Evolutionary conservation across 805 yeast species (phyloP), one percentile per base, ranked within the genome.

Genomic region (Candida incommunis): DNA sequence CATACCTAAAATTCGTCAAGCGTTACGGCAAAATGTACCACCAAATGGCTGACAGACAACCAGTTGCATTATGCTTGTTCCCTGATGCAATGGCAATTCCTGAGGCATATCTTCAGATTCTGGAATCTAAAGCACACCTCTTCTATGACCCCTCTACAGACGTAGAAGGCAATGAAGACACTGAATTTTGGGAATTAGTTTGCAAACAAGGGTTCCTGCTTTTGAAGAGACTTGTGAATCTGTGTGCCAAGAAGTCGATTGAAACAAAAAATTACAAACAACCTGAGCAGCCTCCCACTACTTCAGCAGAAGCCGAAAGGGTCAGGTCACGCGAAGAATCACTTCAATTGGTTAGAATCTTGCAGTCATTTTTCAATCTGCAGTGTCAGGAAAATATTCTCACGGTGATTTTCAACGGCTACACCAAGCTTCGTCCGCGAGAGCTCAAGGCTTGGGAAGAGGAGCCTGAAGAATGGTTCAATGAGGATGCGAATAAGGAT

Each of bases 401-500:
- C 11, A 82, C 81, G 48, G 62, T 82, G 40, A 65, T 88, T 27
- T 78, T 87, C 47, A 68, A 71, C 35, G 80, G 80, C 75, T 88
- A 85, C 60, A 67, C 92, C 50, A 74, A 80, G 46, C 61, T 88
- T 42, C 75, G 78, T 47, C 86, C 90, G 0, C 61, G 72, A 1
- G 96, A 88, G 57, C 60, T 90, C 42, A 94, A 83, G 53, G 66
- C 75, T 31, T 92, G 97, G 97, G 59, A 69, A 11, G 60, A 72
- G 16, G 95, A 87, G 48, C 96, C 97, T 0, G 97, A 87, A 59
- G 96, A 86, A 59, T 92, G 94, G 85, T 78, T 83, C 20, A 78
- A 79, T 50, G 95, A 86, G 55, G 94, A 87, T 52, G 65, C 80
- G 46, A 31, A 31, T n/a, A 7, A 18, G 4, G 37, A 31, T 5